Evolutionary conservation across 2,329 filamentous ascomycete species (phyloP), one percentile per base, ranked within the genome.

Genomic region (Pseudocercospora pini-densiflorae): DNA sequence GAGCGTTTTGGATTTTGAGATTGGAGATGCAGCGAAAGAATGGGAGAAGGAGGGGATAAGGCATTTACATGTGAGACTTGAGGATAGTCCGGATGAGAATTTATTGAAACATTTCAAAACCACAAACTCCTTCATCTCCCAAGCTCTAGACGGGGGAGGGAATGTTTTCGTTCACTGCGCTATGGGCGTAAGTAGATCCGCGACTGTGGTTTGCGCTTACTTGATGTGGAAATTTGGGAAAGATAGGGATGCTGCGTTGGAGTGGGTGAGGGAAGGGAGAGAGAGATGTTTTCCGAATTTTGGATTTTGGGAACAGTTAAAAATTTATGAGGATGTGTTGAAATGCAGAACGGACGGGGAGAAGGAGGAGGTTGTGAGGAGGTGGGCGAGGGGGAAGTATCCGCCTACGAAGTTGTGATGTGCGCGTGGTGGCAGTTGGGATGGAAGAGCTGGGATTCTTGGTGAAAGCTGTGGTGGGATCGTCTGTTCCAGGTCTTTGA

Each of bases 121-220:
- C 27, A 71, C 66, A 61, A 91, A 94, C 73, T 85, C 84, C 51
- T 98, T 97, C 79, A 97, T 98, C 73, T 27, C 24, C 24, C 24
- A 27, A 27, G 24, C 24, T 5, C 5, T 27, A 5, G 24, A 27
- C 3, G 24, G 24, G 24, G 5, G 5, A 3, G 24, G 24, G 24
- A 27, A 27, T 27, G 89, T 91, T 27, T 83, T 91, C 69, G 86
- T 91, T 70, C 89, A 91, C 80, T 92, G 94, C 84, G 94, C 93
- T 21, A 97, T 97, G 89, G 94, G 94, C 51, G 96, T 95, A 81
- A 97, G 93, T 49, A 90, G 94, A 65, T 97, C 93, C 51, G 92
- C 94, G 71, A 90, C 92, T 36, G 87, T 92, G 70, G 86, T 92
- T 63, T 86, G 95, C 63, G 94, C 94, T 68, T 97, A 93, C 79